These are phyloP conservation scores for Podaxis pistillaris DNA, from an alignment of 768 basidiomycete genomes.

Conservation along the genomic window DNA sequence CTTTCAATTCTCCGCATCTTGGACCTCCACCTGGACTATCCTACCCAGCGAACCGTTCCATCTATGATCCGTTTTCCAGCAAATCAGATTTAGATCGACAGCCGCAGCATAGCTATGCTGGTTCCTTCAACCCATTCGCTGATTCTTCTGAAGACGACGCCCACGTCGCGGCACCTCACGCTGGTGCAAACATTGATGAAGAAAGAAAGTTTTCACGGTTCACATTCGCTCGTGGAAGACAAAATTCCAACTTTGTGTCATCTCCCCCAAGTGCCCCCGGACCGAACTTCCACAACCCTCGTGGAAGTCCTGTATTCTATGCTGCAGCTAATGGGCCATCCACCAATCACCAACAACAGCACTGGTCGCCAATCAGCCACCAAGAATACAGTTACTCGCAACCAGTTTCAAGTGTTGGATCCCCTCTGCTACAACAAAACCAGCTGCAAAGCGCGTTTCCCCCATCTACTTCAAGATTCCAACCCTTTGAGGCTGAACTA, in stretches of 20 bases:
- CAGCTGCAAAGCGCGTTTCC: constrained; percentile 37
- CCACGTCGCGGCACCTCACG: constrained; percentile 24
- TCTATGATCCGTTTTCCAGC: constrained; percentile 46
- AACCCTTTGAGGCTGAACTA: constrained; percentile 53
- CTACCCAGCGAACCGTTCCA: constrained; percentile 47
- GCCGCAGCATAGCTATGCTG: constrained; percentile 56
- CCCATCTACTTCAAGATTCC: constrained; percentile 45
- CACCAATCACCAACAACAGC: constrained; percentile 18
- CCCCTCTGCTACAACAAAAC: constrained; percentile 48
- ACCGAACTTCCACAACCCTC: constrained; percentile 43
- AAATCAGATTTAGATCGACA: constrained; percentile 21
- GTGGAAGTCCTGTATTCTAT: constrained; percentile 45
- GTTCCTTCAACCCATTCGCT: constrained; percentile 81
- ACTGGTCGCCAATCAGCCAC: constrained; percentile 43
- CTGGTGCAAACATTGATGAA: constrained; percentile 46
- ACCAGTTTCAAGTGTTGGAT: constrained; percentile 30
- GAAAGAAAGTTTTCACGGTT: constrained; percentile 80
- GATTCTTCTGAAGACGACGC: constrained; percentile 52
- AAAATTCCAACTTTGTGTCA: constrained; percentile 64
- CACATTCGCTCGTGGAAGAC: constrained; percentile 74
- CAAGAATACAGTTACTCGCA: constrained; percentile 43
- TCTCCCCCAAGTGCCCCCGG: constrained; percentile 48
- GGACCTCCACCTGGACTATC: constrained; percentile 51
- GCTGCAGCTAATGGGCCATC: constrained; percentile 3
- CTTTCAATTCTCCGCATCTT: constrained; percentile 28